These are phyloP conservation scores for Botrytis cinerea DNA, from an alignment of 2,329 filamentous ascomycete species.

Conservation along the genomic window DNA sequence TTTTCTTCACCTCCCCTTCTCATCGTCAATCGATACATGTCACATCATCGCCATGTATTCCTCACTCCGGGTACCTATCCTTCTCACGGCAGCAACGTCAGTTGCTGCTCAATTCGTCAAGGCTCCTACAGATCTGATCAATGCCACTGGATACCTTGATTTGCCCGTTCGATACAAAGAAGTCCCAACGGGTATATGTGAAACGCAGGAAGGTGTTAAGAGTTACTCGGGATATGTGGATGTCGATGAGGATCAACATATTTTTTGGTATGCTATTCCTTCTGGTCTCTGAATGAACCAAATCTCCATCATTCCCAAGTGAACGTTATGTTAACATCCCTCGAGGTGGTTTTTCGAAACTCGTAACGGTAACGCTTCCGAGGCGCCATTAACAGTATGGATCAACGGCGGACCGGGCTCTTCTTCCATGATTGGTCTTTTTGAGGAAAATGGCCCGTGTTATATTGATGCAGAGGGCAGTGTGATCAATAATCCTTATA, in stretches of 20 bases:
- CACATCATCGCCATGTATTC: conserved; percentile 8
- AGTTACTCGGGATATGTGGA: conserved; percentile 49
- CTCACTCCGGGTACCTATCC: background rate
- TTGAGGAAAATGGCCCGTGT: conserved; percentile 58
- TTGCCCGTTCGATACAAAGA: conserved; percentile 51
- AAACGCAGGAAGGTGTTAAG: conserved; percentile 47
- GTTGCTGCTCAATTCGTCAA: conserved; percentile 43
- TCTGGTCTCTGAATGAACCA: background rate
- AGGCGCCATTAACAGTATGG: conserved; percentile 58
- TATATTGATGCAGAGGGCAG: conserved; percentile 43
- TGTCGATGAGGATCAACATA: conserved; percentile 45
- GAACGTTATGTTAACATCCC: background rate
- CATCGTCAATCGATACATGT: background rate
- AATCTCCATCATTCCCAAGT: background rate
- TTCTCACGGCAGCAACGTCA: conserved; percentile 4
- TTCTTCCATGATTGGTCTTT: conserved; percentile 64
- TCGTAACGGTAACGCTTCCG: conserved; percentile 49
- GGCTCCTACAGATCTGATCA: conserved; percentile 43
- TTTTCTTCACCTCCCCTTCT: background rate
- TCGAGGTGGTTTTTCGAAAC: conserved; percentile 48
- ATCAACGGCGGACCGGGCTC: conserved; percentile 67
- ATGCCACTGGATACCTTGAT: conserved; percentile 43
- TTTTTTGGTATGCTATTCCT: conserved; percentile 41
- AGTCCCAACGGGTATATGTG: conserved; percentile 50
- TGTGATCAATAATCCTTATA: conserved; percentile 51